These are phyloP conservation scores for Fusarium nelsonii DNA, from an alignment of 2,329 filamentous ascomycete species.

Conservation along the genomic window DNA sequence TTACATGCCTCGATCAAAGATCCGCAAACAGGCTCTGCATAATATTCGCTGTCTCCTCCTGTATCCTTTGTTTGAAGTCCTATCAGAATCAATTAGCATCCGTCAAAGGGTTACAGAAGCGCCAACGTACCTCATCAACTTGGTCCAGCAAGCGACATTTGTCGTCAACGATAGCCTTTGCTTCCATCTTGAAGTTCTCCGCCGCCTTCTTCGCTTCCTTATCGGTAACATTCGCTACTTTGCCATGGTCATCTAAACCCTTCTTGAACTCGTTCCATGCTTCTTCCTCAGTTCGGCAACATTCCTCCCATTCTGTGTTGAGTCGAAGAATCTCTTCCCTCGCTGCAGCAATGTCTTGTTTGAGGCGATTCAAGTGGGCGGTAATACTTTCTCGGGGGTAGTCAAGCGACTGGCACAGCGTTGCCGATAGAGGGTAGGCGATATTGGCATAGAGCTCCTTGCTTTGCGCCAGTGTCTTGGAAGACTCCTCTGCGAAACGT, in stretches of 20 bases:
- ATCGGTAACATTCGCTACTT: background rate
- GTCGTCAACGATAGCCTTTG: slow-evolving; percentile 39
- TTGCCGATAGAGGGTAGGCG: slow-evolving; percentile 49
- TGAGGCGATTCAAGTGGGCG: slow-evolving; percentile 44
- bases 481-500: slow-evolving; percentile 37
- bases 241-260: background rate
- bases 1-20: slow-evolving; percentile 11
- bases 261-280: slow-evolving; percentile 35
- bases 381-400: slow-evolving; percentile 45
- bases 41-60: slow-evolving; percentile 46
- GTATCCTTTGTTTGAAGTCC: slow-evolving; percentile 48
- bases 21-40: slow-evolving; percentile 46
- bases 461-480: slow-evolving; percentile 27
- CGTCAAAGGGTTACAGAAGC: fast-evolving
- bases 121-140: slow-evolving; percentile 47
- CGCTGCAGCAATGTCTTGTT: slow-evolving; percentile 37
- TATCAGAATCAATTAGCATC: slow-evolving; percentile 22
- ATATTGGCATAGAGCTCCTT: slow-evolving; percentile 51
- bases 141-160: slow-evolving; percentile 43
- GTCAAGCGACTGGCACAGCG: slow-evolving; percentile 47
- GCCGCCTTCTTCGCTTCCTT: slow-evolving; percentile 1
- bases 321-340: slow-evolving; percentile 45
- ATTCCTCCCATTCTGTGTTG: slow-evolving; percentile 46
- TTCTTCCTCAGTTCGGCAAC: slow-evolving; percentile 36
- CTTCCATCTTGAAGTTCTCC: slow-evolving; percentile 38